phyloP scores from a whole-genome alignment of 108 stramenopile genomes.

The Aurantiochytrium sp. region DNA sequence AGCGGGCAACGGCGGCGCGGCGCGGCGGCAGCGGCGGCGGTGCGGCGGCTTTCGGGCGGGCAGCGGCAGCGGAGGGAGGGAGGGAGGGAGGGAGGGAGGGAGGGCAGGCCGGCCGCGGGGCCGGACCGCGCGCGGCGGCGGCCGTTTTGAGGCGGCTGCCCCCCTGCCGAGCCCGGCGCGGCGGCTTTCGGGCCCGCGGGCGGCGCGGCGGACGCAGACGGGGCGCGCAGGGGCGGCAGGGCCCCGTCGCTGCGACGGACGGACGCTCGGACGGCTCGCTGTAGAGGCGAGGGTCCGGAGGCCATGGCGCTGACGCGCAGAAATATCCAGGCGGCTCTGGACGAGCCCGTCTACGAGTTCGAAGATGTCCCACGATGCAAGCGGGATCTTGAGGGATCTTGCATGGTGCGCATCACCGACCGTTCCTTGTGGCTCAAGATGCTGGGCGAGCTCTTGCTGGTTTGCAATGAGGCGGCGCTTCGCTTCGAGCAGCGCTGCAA shows the following conservation, averaged over 20 bases:
- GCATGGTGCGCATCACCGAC: background rate
- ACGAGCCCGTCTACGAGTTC: background rate
- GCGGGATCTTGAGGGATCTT: background rate
- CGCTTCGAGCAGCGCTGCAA: slow-evolving; percentile 32
- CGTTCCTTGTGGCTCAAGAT: slow-evolving; percentile 26
- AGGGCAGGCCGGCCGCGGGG: no score
- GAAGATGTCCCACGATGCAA: background rate
- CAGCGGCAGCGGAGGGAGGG: no score
- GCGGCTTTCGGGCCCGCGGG: background rate
- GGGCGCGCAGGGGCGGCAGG: background rate
- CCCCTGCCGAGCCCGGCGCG: background rate
- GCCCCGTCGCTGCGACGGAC: background rate
- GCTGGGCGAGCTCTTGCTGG: slow-evolving; percentile 72
- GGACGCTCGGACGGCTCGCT: background rate
- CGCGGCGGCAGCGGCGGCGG: no score
- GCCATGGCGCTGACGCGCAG: background rate
- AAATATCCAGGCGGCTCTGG: background rate
- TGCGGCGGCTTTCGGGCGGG: no score
- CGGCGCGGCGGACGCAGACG: background rate
- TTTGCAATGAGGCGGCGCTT: slow-evolving; percentile 74
- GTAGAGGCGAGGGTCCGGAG: background rate
- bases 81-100: no score
- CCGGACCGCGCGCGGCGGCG: no score
- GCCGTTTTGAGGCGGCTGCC: background rate
- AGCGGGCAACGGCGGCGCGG: no score